A percentile compares a stretch with the other conserved stretches of the same genome.
Conservation (phyloP, 2,329 filamentous ascomycete genomes). For the Aspergillus pseudoviridinutans region DNA sequence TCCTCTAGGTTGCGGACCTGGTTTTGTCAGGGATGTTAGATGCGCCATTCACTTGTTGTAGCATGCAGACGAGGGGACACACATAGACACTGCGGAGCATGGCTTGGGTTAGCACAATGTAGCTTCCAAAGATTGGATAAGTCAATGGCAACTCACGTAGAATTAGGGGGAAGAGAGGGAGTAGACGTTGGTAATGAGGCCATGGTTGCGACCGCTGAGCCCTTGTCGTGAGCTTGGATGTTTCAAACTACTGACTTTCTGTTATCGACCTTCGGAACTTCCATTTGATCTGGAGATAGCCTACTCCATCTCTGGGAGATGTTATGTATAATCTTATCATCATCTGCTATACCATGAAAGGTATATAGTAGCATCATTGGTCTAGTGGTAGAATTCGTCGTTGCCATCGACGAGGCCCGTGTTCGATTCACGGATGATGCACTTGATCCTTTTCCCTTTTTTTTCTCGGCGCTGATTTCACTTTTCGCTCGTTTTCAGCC, state of each 20-base stretch:
- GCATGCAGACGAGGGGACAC: constrained; percentile 15
- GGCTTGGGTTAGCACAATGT: constrained; percentile 13
- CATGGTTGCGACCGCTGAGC: constrained; percentile 33
- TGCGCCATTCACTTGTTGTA: constrained; percentile 8
- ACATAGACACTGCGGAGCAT: constrained; percentile 38
- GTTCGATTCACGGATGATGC: constrained; percentile 47
- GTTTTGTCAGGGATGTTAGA: not conserved
- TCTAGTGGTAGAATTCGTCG: constrained; percentile 46
- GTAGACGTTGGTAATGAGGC: constrained; percentile 29
- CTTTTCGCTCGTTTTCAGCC: not conserved
- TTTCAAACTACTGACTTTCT: not conserved
- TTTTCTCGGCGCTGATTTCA: constrained; percentile 1
- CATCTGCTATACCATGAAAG: no score
- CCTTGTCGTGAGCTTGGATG: constrained; percentile 13
- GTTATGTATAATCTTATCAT: no score
- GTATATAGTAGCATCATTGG: constrained; percentile 34
- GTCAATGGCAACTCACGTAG: constrained; percentile 31
- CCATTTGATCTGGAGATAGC: not conserved
- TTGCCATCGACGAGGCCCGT: constrained; percentile 46
- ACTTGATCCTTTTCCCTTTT: constrained; percentile 14
- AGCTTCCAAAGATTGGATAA: not conserved
- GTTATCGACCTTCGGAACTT: not conserved
- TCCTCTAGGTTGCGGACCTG: constrained; percentile 83
- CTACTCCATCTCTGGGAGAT: no score
- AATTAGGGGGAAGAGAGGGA: constrained; percentile 33